Percentiles rank a stretch among this genome's conserved stretches.
Conservation (phyloP, 2,329 filamentous ascomycete species). For the Metarhizium rileyi region DNA sequence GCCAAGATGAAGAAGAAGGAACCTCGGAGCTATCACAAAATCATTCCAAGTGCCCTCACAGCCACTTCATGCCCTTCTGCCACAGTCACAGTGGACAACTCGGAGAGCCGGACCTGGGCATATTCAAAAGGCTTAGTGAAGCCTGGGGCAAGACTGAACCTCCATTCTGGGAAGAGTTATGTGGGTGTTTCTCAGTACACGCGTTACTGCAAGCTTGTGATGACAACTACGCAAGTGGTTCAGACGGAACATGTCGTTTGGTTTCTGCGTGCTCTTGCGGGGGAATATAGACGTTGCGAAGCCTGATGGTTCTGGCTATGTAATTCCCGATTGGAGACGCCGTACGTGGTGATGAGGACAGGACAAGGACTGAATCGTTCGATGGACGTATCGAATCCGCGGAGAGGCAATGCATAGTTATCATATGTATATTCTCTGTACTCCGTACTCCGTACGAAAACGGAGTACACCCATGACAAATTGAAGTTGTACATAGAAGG, state of each 20-base stretch:
- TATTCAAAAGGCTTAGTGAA: slow-evolving; percentile 12
- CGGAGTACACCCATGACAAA: too few relatives aligned
- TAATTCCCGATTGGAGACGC: slow-evolving; percentile 12
- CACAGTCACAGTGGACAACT: slow-evolving; percentile 9
- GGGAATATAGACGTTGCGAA: slow-evolving; percentile 12
- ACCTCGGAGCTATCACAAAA: slow-evolving; percentile 12
- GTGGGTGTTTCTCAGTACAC: slow-evolving; percentile 10
- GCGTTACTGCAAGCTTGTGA: slow-evolving; percentile 11
- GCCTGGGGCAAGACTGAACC: slow-evolving; percentile 11
- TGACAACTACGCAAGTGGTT: slow-evolving; percentile 13
- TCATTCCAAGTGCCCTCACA: slow-evolving; percentile 13
- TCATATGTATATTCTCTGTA: too few relatives aligned
- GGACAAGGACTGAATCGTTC: neutral
- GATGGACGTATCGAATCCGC: neutral
- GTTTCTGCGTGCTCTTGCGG: slow-evolving; percentile 13
- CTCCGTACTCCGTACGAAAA: too few relatives aligned
- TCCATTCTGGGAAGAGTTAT: slow-evolving; percentile 10
- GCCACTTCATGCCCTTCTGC: slow-evolving; percentile 15
- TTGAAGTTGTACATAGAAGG: neutral
- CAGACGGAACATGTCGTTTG: slow-evolving; percentile 10
- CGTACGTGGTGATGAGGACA: slow-evolving; percentile 8
- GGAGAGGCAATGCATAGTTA: neutral
- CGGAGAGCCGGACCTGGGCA: slow-evolving; percentile 8
- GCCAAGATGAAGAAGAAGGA: slow-evolving; percentile 12
- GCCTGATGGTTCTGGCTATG: slow-evolving; percentile 10